Conservation (phyloP, 2,329 filamentous ascomycete genomes). For the Cadophora sp. region DNA sequence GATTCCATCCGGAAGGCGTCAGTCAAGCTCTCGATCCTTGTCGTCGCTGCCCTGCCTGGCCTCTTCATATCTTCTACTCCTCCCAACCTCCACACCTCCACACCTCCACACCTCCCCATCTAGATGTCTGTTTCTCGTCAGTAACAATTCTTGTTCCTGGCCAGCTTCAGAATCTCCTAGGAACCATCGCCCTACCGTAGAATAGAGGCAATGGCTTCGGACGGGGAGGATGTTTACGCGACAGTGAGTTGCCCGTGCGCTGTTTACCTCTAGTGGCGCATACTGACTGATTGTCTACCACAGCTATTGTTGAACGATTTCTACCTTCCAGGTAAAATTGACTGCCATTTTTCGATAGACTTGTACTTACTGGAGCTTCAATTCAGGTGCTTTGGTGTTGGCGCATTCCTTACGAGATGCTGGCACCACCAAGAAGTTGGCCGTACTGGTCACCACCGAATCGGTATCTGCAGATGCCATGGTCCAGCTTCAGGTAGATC, state of each 20-base stretch:
- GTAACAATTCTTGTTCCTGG: background rate
- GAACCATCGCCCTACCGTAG: conserved; percentile 7
- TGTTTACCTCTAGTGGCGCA: conserved; percentile 25
- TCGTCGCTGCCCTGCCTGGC: no score
- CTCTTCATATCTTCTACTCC: background rate
- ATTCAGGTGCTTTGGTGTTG: conserved; percentile 84
- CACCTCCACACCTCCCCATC: background rate
- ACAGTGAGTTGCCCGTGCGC: conserved; percentile 53
- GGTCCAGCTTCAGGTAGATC: conserved; percentile 73
- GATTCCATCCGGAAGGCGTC: background rate
- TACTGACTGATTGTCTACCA: conserved; percentile 28
- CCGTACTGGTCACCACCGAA: conserved; percentile 82
- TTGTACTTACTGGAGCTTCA: conserved; percentile 35
- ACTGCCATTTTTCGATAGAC: conserved; percentile 21
- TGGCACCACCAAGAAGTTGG: conserved; percentile 84
- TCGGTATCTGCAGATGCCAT: conserved; percentile 78
- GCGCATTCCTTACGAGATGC: conserved; percentile 94
- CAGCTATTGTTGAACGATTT: conserved; percentile 91
- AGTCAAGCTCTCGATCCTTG: background rate
- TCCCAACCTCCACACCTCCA: background rate
- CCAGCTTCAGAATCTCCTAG: background rate
- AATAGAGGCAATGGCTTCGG: conserved; percentile 47
- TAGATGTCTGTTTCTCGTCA: conserved; percentile 1
- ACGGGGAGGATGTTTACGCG: conserved; percentile 67
- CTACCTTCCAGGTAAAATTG: conserved; percentile 82